phyloP scores from a whole-genome alignment of 208 protist genomes.

The Acanthamoeba sp. region DNA sequence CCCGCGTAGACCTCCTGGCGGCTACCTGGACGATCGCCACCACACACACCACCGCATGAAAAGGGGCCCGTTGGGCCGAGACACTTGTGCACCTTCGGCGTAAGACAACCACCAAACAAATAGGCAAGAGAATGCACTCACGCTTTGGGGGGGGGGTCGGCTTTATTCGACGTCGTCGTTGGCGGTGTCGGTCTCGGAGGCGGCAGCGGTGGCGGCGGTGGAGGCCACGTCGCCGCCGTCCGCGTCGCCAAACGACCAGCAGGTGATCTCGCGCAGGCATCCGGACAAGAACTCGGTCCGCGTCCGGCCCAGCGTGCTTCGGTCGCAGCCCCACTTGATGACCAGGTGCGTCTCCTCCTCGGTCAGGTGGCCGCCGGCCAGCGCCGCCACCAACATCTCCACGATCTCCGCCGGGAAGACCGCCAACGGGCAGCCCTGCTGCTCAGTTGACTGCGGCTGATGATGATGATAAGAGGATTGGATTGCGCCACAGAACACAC shows the following conservation, averaged over 20 bases:
- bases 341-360: conserved; percentile 5
- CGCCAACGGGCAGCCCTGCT: not conserved
- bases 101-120: too few species aligned
- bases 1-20: too few species aligned
- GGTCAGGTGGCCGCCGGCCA: not conserved
- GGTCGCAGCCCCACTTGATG: not conserved
- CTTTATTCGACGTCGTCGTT: too few species aligned
- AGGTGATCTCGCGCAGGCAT: conserved; percentile 32
- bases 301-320: not conserved
- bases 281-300: not conserved
- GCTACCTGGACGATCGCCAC: too few species aligned
- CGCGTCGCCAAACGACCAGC: not conserved
- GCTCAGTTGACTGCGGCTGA: not conserved
- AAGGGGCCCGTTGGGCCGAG: too few species aligned
- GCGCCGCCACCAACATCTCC: conserved; percentile 22
- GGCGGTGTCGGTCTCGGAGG: not conserved
- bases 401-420: conserved; percentile 14
- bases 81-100: too few species aligned
- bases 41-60: too few species aligned
- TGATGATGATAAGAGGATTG: too few species aligned
- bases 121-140: too few species aligned
- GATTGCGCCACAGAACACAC: too few species aligned
- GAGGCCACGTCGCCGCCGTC: not conserved
- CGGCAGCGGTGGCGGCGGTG: not conserved
- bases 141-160: too few species aligned